Evolutionary conservation across 2,329 filamentous ascomycete genomes (phyloP), one percentile per base, ranked within the genome.

Genomic region (Venturia oleaginea): DNA sequence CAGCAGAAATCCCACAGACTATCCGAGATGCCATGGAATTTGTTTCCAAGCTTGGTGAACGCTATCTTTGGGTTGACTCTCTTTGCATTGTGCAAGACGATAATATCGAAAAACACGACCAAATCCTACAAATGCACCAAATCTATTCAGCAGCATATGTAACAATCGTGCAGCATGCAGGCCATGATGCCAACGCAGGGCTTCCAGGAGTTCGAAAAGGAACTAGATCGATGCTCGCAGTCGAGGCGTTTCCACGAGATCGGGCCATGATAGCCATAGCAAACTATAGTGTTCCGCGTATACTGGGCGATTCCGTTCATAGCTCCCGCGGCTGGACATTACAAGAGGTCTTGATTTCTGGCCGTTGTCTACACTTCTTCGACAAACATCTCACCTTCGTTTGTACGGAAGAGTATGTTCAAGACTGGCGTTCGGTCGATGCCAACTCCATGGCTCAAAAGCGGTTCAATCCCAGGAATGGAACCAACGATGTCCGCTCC

Each of bases 41-140:
- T 8, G 61, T 62, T 24, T 40, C 15, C 27, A 27, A 30, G 6
- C 37, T 68, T 3, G 60, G 54, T 5, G 19, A 63, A 15, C 38
- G 54, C 17, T 68, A 67, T 55, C 51, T 68, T 15, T 68, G 67
- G 67, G 64, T 68, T 4, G 67, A 68, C 27, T 59, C 63, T 10
- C 60, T 68, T 1, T 68, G 66, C 61, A 67, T 68, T 42, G 34
- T 66, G 10, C 65, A 68, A 51, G 61, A 68, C n/a, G 64, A 66
- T 57, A 42, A 64, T 4, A 48, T 51, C 17, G 63, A 64, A 59
- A 46, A 43, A 37, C 8, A 24, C 30, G 30, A 64, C 55, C 43
- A 63, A 22, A 64, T 64, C 59, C 8, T 22, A 15, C n/a, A 62
- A 15, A 64, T 64, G 63, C 24, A 63, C 55, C 17, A 15, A 1